Conservation (phyloP, 768 basidiomycete species). For the Suillus brevipes region DNA sequence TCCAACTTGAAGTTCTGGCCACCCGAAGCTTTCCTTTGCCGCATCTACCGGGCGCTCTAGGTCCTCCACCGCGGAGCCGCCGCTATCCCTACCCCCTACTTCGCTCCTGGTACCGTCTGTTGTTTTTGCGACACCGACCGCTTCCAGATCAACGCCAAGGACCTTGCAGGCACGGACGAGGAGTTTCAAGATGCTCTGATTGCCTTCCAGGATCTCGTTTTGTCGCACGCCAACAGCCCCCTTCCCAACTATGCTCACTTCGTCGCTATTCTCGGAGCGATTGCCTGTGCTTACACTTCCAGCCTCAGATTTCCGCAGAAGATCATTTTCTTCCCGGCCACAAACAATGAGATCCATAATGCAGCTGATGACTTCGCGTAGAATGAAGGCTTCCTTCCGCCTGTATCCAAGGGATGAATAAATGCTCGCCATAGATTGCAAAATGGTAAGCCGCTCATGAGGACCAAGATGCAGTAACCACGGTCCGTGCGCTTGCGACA, state of each 20-base stretch:
- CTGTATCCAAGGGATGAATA: conserved; percentile 82
- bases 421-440: conserved; percentile 70
- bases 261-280: conserved; percentile 40
- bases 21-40: conserved; percentile 68
- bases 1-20: conserved; percentile 94
- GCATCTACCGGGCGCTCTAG: conserved; percentile 36
- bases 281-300: conserved; percentile 47
- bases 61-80: conserved; percentile 23
- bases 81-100: conserved; percentile 24
- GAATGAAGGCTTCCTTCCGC: conserved; percentile 84
- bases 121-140: conserved; percentile 52
- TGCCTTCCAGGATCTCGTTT: conserved; percentile 76
- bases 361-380: conserved; percentile 84
- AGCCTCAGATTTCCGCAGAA: conserved; percentile 39
- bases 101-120: conserved; percentile 11
- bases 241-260: conserved; percentile 23
- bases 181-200: conserved; percentile 74
- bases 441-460: conserved; percentile 68
- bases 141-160: conserved; percentile 80
- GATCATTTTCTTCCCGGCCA: conserved; percentile 71
- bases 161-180: conserved; percentile 74
- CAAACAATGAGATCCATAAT: conserved; percentile 85
- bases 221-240: conserved; percentile 70
- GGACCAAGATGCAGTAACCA: conserved; percentile 82
- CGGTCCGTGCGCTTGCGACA: conserved; percentile 82